These are phyloP conservation scores for Cercophora newfieldiana DNA, from an alignment of 495 filamentous ascomycete genomes.

Conservation along the genomic window DNA sequence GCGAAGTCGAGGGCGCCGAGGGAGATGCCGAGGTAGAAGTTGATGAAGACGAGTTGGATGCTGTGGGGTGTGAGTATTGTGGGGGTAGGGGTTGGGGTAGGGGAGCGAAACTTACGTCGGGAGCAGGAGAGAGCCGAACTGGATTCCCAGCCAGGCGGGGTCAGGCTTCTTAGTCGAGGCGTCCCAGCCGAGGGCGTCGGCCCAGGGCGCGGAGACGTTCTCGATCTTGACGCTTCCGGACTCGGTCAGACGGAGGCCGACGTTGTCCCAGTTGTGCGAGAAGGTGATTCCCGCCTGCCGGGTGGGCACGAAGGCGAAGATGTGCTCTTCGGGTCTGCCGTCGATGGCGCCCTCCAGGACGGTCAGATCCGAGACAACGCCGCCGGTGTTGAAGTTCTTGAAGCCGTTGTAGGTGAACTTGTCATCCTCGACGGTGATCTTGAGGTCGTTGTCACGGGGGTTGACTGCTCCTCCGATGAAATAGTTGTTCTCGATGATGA, in stretches of 20 bases:
- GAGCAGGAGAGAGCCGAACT: constrained; percentile 53
- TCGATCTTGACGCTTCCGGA: constrained; percentile 59
- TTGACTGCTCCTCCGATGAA: constrained; percentile 64
- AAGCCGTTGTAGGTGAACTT: constrained; percentile 56
- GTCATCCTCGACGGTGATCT: constrained; percentile 52
- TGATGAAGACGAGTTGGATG: constrained; percentile 62
- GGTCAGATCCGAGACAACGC: constrained; percentile 61
- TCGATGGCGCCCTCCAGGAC: constrained; percentile 60
- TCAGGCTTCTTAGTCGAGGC: constrained; percentile 44
- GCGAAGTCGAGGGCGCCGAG: constrained; percentile 53
- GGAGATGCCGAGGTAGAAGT: constrained; percentile 64
- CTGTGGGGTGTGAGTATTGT: background rate
- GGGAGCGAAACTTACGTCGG: constrained; percentile 39
- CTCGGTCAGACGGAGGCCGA: constrained; percentile 61
- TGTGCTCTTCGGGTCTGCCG: constrained; percentile 53
- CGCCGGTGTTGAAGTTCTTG: constrained; percentile 65
- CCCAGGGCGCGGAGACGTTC: constrained; percentile 55
- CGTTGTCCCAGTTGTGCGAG: constrained; percentile 61
- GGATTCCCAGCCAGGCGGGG: constrained; percentile 46
- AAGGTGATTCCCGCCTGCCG: constrained; percentile 56
- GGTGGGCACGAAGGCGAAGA: constrained; percentile 58
- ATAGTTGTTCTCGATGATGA: constrained; percentile 60
- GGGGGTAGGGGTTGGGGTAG: background rate
- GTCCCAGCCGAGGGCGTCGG: constrained; percentile 60
- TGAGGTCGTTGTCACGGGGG: constrained; percentile 58